Base-by-base conservation (phyloP, 495 filamentous ascomycete species). In the Penicillium malachiteum region DNA sequence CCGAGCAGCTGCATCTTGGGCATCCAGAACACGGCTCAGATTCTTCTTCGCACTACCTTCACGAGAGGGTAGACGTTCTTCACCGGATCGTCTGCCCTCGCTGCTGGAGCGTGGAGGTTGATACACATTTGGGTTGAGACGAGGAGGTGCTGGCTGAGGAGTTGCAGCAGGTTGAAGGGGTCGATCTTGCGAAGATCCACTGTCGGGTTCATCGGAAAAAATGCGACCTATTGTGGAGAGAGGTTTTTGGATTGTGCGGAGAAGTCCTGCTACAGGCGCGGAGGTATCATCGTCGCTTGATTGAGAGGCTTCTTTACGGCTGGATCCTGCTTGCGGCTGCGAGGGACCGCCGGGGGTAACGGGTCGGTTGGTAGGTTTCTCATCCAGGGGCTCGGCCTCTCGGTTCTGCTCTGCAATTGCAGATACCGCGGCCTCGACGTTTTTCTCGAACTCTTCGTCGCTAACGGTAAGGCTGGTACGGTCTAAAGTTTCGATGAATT, bases 401-500 rank as follows among this genome's bases (percentile, higher is more conserved):
- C 84, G 81, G 59, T 94, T 90, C 60, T 89, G 87, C 70, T 97
- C 92, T 1, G 94, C 92, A 56, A 98, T 97, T 13, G 89, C 89
- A n/a, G 91, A 96, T 11, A 98, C 94, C 8, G 94, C 91, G 7
- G 88, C 89, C 72, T 99, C 94, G 38, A 99, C 94, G 61, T 95
- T 92, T 59, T 81, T 81, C 67, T 99, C 94, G 66, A 97, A 99
- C 26, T 97, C 94, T 58, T 92, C 91, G 60, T 97, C 91, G 14
- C 88, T 87, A 46, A 99, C 91, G 6, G 95, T 97, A 18, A 99
- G 72, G 58, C 86, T 92, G 6, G 95, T 97, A 31, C 92, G 85
- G 74, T 97, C 94, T 60, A 99, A 84, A 34, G 87, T 93, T 70
- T 99, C 94, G 61, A 99, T 91, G 70, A 97, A 99, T 66, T 96